Percentiles rank a stretch among this genome's conserved stretches.
phyloP scores from a whole-genome alignment of 257 asterid genomes.

The Penstemon eatonii region DNA sequence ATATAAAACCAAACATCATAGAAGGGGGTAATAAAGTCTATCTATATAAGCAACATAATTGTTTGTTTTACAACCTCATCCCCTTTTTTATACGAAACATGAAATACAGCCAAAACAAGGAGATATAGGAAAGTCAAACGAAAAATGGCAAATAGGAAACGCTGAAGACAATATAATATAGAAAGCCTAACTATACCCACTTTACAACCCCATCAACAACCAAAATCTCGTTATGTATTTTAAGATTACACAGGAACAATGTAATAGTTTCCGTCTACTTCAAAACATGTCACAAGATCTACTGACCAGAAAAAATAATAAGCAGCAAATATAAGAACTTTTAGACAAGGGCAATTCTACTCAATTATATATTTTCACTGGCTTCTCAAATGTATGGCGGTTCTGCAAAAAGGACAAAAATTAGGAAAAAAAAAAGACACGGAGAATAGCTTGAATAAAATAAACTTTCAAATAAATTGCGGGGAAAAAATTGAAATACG shows the following conservation, averaged over 20 bases:
- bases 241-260: slow-evolving; percentile 30
- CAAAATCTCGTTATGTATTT: slow-evolving; percentile 40
- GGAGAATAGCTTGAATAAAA: background rate
- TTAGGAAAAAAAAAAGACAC: background rate
- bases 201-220: slow-evolving; percentile 43
- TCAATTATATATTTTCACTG: slow-evolving; percentile 87
- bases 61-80: slow-evolving; percentile 34
- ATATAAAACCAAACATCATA: no score
- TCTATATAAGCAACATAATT: slow-evolving; percentile 14
- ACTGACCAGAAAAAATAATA: slow-evolving; percentile 20
- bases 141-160: background rate
- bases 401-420: slow-evolving; percentile 54
- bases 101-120: slow-evolving; percentile 28
- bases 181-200: slow-evolving; percentile 44
- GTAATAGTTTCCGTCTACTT: slow-evolving; percentile 24
- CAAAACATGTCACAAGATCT: slow-evolving; percentile 25
- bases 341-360: slow-evolving; percentile 23
- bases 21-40: slow-evolving; percentile 17
- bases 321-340: slow-evolving; percentile 26
- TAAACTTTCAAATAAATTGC: background rate
- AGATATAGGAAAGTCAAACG: slow-evolving; percentile 8
- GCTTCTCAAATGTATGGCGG: slow-evolving; percentile 87
- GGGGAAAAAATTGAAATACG: background rate
- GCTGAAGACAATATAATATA: slow-evolving; percentile 6
- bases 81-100: slow-evolving; percentile 29